These are phyloP conservation scores for Solanum raphanifolium DNA, from an alignment of 257 asterid species.

Conservation along the genomic window DNA sequence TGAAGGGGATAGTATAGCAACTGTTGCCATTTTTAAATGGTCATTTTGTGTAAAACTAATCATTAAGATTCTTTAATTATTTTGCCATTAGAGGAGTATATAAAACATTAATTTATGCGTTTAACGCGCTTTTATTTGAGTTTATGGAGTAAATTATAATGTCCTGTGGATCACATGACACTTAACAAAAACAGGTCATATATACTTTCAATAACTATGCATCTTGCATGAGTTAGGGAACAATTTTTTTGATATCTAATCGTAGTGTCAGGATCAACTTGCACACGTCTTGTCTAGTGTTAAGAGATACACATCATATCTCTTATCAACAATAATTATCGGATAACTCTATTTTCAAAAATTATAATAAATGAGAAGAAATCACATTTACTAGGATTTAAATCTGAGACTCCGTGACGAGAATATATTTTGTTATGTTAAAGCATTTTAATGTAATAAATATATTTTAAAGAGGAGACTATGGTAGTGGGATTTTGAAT, in stretches of 20 bases:
- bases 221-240: not conserved
- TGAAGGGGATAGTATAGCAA: not conserved
- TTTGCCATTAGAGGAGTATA: not conserved
- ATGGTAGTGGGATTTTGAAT: not conserved
- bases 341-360: rapidly evolving
- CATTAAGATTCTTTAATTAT: constrained; percentile 1
- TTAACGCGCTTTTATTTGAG: not conserved
- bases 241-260: not conserved
- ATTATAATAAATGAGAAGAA: not conserved
- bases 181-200: not conserved
- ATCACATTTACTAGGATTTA: not conserved
- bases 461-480: not conserved
- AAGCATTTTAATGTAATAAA: not conserved
- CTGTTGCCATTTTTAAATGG: not conserved
- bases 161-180: not conserved
- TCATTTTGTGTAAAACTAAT: not conserved
- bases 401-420: rapidly evolving
- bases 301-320: not conserved
- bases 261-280: rapidly evolving
- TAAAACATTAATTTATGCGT: not conserved
- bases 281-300: rapidly evolving
- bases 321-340: not conserved
- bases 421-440: not conserved
- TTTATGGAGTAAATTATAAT: not conserved
- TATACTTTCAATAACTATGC: not conserved